phyloP scores from a whole-genome alignment of 2,329 filamentous ascomycete genomes.

The Aspergillus tamarii region DNA sequence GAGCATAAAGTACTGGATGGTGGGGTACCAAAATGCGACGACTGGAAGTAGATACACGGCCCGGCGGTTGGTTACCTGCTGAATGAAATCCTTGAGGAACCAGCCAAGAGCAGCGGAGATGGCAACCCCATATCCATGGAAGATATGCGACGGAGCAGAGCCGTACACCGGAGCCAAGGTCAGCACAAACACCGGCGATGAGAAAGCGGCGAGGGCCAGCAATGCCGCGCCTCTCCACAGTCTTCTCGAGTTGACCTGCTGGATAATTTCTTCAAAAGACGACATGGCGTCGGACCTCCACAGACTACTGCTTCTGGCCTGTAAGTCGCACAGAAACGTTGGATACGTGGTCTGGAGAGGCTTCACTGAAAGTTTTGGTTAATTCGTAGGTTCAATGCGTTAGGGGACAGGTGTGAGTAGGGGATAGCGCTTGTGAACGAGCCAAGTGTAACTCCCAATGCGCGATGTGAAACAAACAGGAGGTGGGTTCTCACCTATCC shows the following conservation, averaged over 20 bases:
- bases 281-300: constrained; percentile 27
- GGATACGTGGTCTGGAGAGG: constrained; percentile 10
- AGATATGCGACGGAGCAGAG: constrained; percentile 73
- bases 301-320: not conserved
- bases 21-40: constrained; percentile 74
- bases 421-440: not conserved
- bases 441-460: not conserved
- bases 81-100: constrained; percentile 63
- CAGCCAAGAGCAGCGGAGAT: constrained; percentile 72
- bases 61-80: constrained; percentile 53
- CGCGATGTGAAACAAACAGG: constrained; percentile 16
- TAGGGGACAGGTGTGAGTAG: not conserved
- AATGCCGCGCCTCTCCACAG: constrained; percentile 35
- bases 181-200: constrained; percentile 58
- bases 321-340: constrained; percentile 14
- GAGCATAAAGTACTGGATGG: constrained; percentile 72
- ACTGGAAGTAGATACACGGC: constrained; percentile 65
- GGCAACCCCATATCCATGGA: constrained; percentile 70
- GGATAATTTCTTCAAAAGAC: constrained; percentile 28
- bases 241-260: constrained; percentile 30
- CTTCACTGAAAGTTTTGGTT: constrained; percentile 1
- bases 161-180: constrained; percentile 87
- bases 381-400: not conserved
- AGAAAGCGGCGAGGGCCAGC: constrained; percentile 43
- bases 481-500: constrained; percentile 20